Evolutionary conservation across 805 yeast species (phyloP).

Genomic region (Wickerhamomyces sydowiorum): DNA sequence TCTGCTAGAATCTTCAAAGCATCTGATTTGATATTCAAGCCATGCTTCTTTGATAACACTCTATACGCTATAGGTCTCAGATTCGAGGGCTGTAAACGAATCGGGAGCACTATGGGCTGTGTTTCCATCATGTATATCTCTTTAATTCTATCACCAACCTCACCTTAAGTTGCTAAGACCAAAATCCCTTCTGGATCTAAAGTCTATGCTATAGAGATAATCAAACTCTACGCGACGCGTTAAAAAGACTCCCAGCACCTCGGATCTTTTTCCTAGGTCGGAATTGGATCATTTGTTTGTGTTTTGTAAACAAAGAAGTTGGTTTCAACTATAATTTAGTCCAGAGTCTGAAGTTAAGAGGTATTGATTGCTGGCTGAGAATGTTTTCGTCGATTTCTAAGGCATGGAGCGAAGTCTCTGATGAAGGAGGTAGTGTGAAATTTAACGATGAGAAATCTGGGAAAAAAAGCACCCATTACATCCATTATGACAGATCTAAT

Average conservation of each 20-base stretch:
- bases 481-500: slow-evolving; percentile 10
- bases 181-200: too few relatives aligned
- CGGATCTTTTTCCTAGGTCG: neutral
- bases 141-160: neutral
- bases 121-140: slow-evolving; percentile 1
- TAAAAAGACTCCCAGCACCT: neutral
- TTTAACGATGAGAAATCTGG: neutral
- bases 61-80: slow-evolving; percentile 90
- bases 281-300: neutral
- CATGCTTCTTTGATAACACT: slow-evolving; percentile 85
- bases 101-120: slow-evolving; percentile 56
- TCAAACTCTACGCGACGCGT: slow-evolving; percentile 1
- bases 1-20: slow-evolving; percentile 72
- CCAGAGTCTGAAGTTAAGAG: too few relatives aligned
- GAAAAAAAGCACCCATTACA: slow-evolving; percentile 7
- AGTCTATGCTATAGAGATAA: too few relatives aligned
- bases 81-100: slow-evolving; percentile 71
- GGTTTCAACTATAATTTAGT: too few relatives aligned
- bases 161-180: too few relatives aligned
- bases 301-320: neutral
- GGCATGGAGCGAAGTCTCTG: slow-evolving; percentile 19
- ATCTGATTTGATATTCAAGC: slow-evolving; percentile 81
- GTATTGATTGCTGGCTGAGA: neutral
- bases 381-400: slow-evolving; percentile 19
- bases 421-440: slow-evolving; percentile 6